Evolutionary conservation across 1,139 yeast species (phyloP).

Genomic region (Candida sanyaensis): DNA sequence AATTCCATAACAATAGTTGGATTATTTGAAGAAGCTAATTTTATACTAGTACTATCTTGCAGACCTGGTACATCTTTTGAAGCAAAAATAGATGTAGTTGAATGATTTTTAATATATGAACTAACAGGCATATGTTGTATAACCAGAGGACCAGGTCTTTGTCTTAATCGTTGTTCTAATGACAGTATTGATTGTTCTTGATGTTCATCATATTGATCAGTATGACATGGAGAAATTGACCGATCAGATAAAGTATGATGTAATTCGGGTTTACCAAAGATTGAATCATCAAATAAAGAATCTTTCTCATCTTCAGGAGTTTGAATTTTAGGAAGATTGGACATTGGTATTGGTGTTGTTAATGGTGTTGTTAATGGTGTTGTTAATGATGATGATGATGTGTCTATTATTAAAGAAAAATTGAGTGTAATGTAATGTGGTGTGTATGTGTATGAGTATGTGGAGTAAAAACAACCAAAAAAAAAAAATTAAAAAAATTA

Average conservation of each 20-base stretch:
- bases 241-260: constrained; percentile 14
- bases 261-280: constrained; percentile 1
- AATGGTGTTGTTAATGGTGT: too few species aligned
- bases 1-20: constrained; percentile 87
- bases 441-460: neutral
- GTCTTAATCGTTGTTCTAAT: neutral
- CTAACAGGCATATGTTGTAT: constrained; percentile 4
- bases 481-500: neutral
- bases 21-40: constrained; percentile 62
- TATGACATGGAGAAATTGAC: constrained; percentile 23
- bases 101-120: neutral
- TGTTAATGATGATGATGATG: neutral
- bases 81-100: neutral
- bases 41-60: constrained; percentile 50
- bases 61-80: constrained; percentile 12
- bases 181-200: constrained; percentile 5
- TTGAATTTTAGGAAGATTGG: neutral
- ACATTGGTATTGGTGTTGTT: too few species aligned
- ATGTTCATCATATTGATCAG: neutral
- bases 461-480: too few species aligned
- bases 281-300: neutral
- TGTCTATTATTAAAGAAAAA: too few species aligned
- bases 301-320: constrained; percentile 1
- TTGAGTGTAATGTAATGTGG: too few species aligned
- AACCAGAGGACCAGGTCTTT: constrained; percentile 7